Evolutionary conservation across 2,329 filamentous ascomycete genomes (phyloP).

Genomic region (Akanthomyces muscarius): DNA sequence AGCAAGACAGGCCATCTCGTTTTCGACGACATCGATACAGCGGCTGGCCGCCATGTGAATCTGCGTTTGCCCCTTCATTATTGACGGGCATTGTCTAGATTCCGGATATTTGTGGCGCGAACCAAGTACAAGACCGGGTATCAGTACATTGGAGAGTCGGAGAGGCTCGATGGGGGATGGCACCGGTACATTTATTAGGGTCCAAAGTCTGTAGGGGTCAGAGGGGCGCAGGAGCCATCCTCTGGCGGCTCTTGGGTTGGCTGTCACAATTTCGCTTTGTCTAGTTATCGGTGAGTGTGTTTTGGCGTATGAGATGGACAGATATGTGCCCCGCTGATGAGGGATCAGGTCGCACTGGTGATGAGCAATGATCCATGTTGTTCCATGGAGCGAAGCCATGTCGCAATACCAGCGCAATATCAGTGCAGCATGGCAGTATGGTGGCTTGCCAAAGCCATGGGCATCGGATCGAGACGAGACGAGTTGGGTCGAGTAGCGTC

Average conservation of each 20-base stretch:
- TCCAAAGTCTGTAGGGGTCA: too few relatives aligned
- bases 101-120: background rate
- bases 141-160: background rate
- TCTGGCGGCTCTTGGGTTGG: background rate
- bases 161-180: background rate
- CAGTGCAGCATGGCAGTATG: background rate
- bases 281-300: background rate
- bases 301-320: background rate
- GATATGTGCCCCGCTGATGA: background rate
- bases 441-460: background rate
- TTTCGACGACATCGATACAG: background rate
- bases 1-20: background rate
- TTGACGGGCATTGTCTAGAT: background rate
- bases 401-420: conserved; percentile 4
- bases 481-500: background rate
- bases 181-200: background rate
- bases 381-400: background rate
- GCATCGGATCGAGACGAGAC: background rate
- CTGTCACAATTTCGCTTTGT: background rate
- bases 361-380: background rate
- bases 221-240: background rate
- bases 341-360: background rate
- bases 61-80: background rate
- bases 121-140: background rate
- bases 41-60: background rate